A percentile compares a stretch with the other conserved stretches of the same genome.
Evolutionary conservation across 306 rosid genomes (phyloP).

Genomic region (Neltuma alba): DNA sequence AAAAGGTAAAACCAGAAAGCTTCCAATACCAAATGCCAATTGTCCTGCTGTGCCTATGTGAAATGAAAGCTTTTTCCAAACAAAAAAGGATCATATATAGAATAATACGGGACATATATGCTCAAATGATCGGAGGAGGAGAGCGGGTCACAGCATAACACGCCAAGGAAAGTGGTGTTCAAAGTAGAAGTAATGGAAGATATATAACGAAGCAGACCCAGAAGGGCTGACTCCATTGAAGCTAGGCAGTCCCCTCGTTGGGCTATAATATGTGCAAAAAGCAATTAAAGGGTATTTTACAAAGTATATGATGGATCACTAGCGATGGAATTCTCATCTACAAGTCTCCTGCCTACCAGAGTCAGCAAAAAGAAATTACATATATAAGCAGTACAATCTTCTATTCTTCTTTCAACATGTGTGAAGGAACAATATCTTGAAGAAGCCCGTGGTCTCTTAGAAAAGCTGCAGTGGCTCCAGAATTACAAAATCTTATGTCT

Average conservation of each 20-base stretch:
- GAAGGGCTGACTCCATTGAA: conserved; percentile 1
- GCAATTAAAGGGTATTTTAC: conserved; percentile 40
- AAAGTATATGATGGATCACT: conserved; percentile 35
- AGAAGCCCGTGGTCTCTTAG: conserved; percentile 67
- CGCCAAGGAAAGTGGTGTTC: neutral
- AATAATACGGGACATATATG: conserved; percentile 38
- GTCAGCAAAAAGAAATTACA: conserved; percentile 49
- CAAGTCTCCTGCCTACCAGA: conserved; percentile 32
- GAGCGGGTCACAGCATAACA: neutral
- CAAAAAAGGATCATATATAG: conserved; percentile 49
- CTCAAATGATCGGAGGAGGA: conserved; percentile 23
- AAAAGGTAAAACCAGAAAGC: conserved; percentile 35
- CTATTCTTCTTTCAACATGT: conserved; percentile 63
- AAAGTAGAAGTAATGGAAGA: neutral
- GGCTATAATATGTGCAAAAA: conserved; percentile 41
- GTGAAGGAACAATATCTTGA: conserved; percentile 71
- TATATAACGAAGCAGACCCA: neutral
- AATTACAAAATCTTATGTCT: conserved; percentile 53
- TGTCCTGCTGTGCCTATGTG: conserved; percentile 42
- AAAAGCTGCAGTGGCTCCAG: conserved; percentile 37
- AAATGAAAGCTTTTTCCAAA: conserved; percentile 66
- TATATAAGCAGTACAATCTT: conserved; percentile 18
- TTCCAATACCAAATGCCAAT: neutral
- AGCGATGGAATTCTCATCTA: conserved; percentile 34
- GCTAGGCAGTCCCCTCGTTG: conserved; percentile 35